These are phyloP conservation scores for Apiospora malaysiana DNA, from an alignment of 2,329 filamentous ascomycete genomes.

Conservation along the genomic window DNA sequence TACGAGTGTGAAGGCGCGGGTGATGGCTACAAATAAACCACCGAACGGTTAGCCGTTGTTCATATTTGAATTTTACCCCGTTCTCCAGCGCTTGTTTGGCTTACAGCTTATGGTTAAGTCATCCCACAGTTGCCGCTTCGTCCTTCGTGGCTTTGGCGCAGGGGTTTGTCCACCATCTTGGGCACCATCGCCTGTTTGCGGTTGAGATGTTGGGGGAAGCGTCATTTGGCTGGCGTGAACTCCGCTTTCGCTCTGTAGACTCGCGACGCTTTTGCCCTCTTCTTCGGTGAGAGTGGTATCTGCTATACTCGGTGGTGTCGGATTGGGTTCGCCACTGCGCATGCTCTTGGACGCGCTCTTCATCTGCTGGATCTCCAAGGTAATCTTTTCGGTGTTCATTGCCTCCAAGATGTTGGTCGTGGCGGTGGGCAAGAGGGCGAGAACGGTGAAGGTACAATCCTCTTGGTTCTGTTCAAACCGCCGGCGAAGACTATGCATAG, in stretches of 20 bases:
- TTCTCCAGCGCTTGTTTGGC: constrained; percentile 39
- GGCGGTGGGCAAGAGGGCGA: constrained; percentile 91
- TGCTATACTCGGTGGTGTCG: constrained; percentile 60
- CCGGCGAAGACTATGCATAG: constrained; percentile 73
- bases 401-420: constrained; percentile 87
- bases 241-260: constrained; percentile 81
- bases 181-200: constrained; percentile 15
- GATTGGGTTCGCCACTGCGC: constrained; percentile 58
- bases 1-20: constrained; percentile 86
- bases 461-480: constrained; percentile 99
- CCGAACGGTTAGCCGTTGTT: neutral
- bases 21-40: constrained; percentile 68
- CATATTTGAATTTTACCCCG: neutral
- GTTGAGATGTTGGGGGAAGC: constrained; percentile 51
- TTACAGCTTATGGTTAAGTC: constrained; percentile 94
- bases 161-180: constrained; percentile 48
- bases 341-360: constrained; percentile 73
- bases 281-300: constrained; percentile 82
- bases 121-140: constrained; percentile 94
- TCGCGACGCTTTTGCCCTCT: constrained; percentile 76
- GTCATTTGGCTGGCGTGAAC: constrained; percentile 81
- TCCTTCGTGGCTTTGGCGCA: constrained; percentile 65
- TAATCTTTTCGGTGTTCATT: constrained; percentile 90
- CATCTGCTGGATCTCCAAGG: constrained; percentile 92
- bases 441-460: constrained; percentile 96